These are phyloP conservation scores for Tilletia indica DNA, from an alignment of 1,284 basidiomycete genomes.

Conservation along the genomic window DNA sequence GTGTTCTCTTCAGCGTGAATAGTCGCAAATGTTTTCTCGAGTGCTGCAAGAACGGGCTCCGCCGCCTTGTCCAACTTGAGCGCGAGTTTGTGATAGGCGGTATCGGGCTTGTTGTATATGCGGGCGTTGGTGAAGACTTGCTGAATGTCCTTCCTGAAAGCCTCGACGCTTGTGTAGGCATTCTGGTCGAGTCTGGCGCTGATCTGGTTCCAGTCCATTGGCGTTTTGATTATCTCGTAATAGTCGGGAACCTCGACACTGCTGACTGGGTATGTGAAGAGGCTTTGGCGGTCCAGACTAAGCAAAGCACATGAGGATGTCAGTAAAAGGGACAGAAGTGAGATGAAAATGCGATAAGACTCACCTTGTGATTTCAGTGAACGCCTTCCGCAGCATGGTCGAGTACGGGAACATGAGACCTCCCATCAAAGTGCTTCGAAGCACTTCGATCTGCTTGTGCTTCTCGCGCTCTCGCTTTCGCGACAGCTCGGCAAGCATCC, in stretches of 20 bases:
- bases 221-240: conserved; percentile 77
- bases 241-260: conserved; percentile 83
- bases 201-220: conserved; percentile 86
- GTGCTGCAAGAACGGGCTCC: conserved; percentile 59
- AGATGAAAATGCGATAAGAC: conserved; percentile 41
- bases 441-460: conserved; percentile 68
- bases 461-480: conserved; percentile 83
- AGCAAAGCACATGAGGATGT: neutral
- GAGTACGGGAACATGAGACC: conserved; percentile 67
- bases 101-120: conserved; percentile 77
- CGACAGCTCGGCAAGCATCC: conserved; percentile 70
- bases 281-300: conserved; percentile 35
- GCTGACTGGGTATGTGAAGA: conserved; percentile 58
- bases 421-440: conserved; percentile 68
- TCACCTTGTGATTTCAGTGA: conserved; percentile 72
- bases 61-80: conserved; percentile 67
- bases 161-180: conserved; percentile 71
- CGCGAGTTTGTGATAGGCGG: conserved; percentile 72
- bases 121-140: conserved; percentile 84
- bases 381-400: conserved; percentile 64
- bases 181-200: conserved; percentile 65
- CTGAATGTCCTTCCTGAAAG: conserved; percentile 78
- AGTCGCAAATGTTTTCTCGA: conserved; percentile 59
- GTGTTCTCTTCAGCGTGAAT: conserved; percentile 28
- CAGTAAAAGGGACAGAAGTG: neutral